These are phyloP conservation scores for Grosmannia huntii DNA, from an alignment of 2,329 filamentous ascomycete species.

Conservation along the genomic window DNA sequence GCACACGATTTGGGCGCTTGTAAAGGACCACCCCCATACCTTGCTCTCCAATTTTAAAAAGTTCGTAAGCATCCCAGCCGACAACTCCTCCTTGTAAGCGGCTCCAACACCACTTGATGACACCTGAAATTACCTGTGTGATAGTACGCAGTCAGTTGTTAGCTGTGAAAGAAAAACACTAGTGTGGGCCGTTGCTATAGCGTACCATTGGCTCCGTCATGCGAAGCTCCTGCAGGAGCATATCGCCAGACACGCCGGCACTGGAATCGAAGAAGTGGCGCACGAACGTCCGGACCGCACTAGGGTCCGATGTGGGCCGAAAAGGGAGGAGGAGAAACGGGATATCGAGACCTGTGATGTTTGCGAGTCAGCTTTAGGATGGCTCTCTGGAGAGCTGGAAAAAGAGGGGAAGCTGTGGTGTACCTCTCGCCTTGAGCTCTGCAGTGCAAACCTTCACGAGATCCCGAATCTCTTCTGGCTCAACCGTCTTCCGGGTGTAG, in stretches of 20 bases:
- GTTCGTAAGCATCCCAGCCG: constrained; percentile 92
- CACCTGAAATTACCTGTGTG: constrained; percentile 72
- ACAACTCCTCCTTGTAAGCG: constrained; percentile 82
- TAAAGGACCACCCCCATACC: constrained; percentile 33
- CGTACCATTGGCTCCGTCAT: constrained; percentile 88
- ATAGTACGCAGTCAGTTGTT: not conserved
- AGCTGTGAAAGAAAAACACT: not conserved
- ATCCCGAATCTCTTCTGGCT: constrained; percentile 83
- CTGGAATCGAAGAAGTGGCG: constrained; percentile 76
- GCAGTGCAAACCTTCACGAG: constrained; percentile 72
- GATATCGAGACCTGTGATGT: constrained; percentile 58
- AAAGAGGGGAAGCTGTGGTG: constrained; percentile 17
- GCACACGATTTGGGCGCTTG: not conserved
- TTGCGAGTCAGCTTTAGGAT: not conserved
- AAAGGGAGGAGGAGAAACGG: constrained; percentile 93
- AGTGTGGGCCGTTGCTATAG: not conserved
- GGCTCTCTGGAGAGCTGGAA: not conserved
- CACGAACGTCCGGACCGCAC: constrained; percentile 82
- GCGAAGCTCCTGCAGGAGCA: constrained; percentile 71
- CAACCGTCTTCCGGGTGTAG: constrained; percentile 69
- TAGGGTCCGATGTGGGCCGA: constrained; percentile 82
- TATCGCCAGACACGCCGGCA: constrained; percentile 53
- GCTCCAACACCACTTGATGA: constrained; percentile 98
- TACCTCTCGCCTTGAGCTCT: constrained; percentile 92
- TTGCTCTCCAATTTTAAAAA: constrained; percentile 88